Conservation (phyloP, 2,329 filamentous ascomycete genomes). For the Ascochyta rabiei region DNA sequence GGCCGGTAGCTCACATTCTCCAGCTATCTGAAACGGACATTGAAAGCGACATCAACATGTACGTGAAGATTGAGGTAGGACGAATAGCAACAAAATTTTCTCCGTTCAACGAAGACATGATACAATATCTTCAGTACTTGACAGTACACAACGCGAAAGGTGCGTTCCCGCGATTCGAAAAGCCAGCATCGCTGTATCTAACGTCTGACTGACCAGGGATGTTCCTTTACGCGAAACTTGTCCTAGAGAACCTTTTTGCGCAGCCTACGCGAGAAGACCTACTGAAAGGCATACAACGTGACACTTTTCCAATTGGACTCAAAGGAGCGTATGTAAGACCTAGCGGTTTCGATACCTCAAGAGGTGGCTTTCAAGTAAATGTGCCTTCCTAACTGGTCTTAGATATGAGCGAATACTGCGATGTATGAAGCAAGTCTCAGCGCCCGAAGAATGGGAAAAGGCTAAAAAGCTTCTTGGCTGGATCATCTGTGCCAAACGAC, state of each 20-base stretch:
- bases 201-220: slow-evolving; percentile 21
- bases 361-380: background rate
- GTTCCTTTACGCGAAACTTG: slow-evolving; percentile 38
- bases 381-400: background rate
- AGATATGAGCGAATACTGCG: slow-evolving; percentile 36
- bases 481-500: slow-evolving; percentile 38
- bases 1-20: slow-evolving; percentile 18
- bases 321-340: slow-evolving; percentile 27
- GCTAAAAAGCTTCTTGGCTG: slow-evolving; percentile 32
- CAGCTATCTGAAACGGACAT: slow-evolving; percentile 24
- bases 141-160: slow-evolving; percentile 31
- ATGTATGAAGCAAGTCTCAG: slow-evolving; percentile 23
- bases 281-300: slow-evolving; percentile 18
- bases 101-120: slow-evolving; percentile 23
- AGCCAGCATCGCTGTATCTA: background rate
- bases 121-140: slow-evolving; percentile 28
- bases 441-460: slow-evolving; percentile 17
- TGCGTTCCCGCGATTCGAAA: background rate
- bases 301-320: slow-evolving; percentile 26
- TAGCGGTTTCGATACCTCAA: background rate
- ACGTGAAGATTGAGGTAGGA: slow-evolving; percentile 21
- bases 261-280: slow-evolving; percentile 24
- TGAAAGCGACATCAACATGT: slow-evolving; percentile 26
- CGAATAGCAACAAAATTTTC: slow-evolving; percentile 21
- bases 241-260: slow-evolving; percentile 26